Evolutionary conservation across 345 rosid genomes (phyloP).

Genomic region (Citrus glauca): DNA sequence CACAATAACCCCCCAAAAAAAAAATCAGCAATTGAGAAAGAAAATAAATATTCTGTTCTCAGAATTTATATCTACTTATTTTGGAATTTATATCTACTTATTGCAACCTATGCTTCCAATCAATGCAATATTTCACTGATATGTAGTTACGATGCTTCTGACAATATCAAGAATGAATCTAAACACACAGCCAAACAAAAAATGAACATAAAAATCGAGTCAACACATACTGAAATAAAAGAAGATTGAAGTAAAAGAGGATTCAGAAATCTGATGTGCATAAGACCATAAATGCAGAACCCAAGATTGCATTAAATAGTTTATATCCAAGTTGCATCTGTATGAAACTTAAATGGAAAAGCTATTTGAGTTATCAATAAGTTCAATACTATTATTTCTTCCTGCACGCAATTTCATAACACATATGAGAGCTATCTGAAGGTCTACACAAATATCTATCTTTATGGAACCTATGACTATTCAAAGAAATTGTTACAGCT

Average conservation of each 20-base stretch:
- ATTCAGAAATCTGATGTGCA: not conserved
- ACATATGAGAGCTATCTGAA: not conserved
- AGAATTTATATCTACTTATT: not conserved
- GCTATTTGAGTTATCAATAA: not conserved
- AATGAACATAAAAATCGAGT: not conserved
- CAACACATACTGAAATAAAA: not conserved
- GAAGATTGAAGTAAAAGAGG: not conserved
- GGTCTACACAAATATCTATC: not conserved
- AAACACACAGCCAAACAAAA: not conserved
- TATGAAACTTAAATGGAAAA: not conserved
- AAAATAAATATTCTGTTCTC: not conserved
- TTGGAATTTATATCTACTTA: not conserved
- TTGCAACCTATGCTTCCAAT: not conserved
- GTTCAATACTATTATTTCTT: not conserved
- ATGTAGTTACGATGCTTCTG: not conserved
- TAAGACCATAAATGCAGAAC: not conserved
- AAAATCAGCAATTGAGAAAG: not conserved
- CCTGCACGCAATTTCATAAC: not conserved
- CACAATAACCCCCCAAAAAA: not conserved
- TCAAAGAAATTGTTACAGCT: not conserved
- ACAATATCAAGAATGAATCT: not conserved
- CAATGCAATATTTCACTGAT: not conserved
- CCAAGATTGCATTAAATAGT: not conserved
- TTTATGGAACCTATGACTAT: not conserved
- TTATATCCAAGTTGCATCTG: not conserved